Evolutionary conservation across 768 basidiomycete genomes (phyloP).

Genomic region (Russula sp.): DNA sequence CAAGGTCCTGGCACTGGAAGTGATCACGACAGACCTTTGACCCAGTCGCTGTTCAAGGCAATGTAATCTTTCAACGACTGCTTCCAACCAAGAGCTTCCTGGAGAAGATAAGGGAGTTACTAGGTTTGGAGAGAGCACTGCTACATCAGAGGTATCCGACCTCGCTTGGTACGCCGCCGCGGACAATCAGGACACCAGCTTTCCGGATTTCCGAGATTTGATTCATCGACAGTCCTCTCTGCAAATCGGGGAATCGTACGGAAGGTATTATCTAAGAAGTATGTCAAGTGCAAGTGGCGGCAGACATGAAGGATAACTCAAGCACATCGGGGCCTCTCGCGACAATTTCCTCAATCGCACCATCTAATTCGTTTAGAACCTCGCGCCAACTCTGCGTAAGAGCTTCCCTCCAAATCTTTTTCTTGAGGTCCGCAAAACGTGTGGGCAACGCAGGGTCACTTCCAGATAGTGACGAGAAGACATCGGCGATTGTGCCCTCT

Average conservation of each 20-base stretch:
- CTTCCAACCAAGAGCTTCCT: constrained; percentile 61
- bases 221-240: constrained; percentile 39
- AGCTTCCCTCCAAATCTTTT: constrained; percentile 38
- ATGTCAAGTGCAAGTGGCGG: background rate
- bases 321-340: constrained; percentile 41
- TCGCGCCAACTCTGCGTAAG: constrained; percentile 48
- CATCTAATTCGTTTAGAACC: constrained; percentile 43
- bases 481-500: constrained; percentile 38
- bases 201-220: constrained; percentile 40
- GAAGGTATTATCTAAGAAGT: constrained; percentile 43
- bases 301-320: background rate
- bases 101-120: background rate
- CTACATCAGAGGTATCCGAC: constrained; percentile 28
- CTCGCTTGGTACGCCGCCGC: constrained; percentile 47
- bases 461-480: constrained; percentile 40
- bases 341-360: constrained; percentile 41
- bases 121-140: background rate
- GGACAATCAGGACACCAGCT: constrained; percentile 50
- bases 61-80: constrained; percentile 45
- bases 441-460: constrained; percentile 39
- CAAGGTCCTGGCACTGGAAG: background rate
- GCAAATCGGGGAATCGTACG: constrained; percentile 39
- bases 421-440: constrained; percentile 57
- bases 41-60: constrained; percentile 36
- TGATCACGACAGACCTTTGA: constrained; percentile 37